These are phyloP conservation scores for Hypoxylon sp. DNA, from an alignment of 2,329 filamentous ascomycete genomes.

Conservation along the genomic window DNA sequence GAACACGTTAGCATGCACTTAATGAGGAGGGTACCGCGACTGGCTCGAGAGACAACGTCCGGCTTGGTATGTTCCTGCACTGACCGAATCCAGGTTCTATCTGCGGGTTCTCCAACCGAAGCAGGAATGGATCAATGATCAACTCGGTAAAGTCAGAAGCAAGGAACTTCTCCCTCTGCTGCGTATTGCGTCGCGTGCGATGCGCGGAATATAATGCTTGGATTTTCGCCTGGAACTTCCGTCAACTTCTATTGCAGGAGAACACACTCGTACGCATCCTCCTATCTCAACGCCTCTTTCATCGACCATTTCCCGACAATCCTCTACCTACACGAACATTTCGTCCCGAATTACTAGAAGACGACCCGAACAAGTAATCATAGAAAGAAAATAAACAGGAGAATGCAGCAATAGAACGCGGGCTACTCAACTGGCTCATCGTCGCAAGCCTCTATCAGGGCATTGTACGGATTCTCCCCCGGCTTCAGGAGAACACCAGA, in stretches of 20 bases:
- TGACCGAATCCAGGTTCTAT: slow-evolving; percentile 72
- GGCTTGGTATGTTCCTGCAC: slow-evolving; percentile 14
- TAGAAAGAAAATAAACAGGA: background rate
- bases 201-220: slow-evolving; percentile 80
- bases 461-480: slow-evolving; percentile 80
- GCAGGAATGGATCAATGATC: slow-evolving; percentile 79
- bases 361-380: background rate
- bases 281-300: background rate
- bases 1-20: slow-evolving; percentile 16
- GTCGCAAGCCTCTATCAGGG: slow-evolving; percentile 75
- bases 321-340: background rate
- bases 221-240: slow-evolving; percentile 67
- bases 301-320: background rate
- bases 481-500: slow-evolving; percentile 63
- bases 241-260: slow-evolving; percentile 23
- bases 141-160: slow-evolving; percentile 75
- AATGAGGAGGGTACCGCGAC: background rate
- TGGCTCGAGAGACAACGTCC: background rate
- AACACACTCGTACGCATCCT: slow-evolving; percentile 13
- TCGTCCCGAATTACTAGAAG: background rate
- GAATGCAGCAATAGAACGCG: slow-evolving; percentile 11
- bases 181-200: slow-evolving; percentile 77
- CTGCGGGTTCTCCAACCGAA: slow-evolving; percentile 72
- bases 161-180: slow-evolving; percentile 81
- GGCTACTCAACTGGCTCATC: slow-evolving; percentile 70